Evolutionary conservation across 2,329 filamentous ascomycete species (phyloP).

Genomic region (Colletotrichum sp.): DNA sequence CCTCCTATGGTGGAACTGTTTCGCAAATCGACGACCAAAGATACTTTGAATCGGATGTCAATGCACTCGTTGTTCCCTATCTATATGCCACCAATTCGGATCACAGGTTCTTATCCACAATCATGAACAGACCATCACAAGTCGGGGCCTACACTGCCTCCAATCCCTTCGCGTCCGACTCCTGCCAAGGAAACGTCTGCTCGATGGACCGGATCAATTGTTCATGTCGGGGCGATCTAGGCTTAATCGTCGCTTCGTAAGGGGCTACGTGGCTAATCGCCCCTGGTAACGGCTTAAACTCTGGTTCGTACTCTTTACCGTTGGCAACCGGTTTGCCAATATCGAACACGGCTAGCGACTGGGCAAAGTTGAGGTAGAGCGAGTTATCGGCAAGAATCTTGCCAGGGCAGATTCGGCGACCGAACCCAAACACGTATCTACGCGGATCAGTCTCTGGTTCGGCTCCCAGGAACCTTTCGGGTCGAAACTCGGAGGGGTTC

Average conservation of each 20-base stretch:
- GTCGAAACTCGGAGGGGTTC: slow-evolving; percentile 35
- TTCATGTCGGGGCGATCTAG: not conserved
- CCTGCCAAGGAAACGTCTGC: not conserved
- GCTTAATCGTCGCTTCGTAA: not conserved
- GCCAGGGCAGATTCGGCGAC: slow-evolving; percentile 24
- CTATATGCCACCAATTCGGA: not conserved
- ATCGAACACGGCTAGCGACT: slow-evolving; percentile 50
- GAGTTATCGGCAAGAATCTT: slow-evolving; percentile 19
- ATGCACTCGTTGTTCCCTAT: not conserved
- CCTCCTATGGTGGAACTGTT: not conserved
- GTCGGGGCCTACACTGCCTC: not conserved
- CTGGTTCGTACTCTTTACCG: slow-evolving; percentile 35
- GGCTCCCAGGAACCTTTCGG: slow-evolving; percentile 32
- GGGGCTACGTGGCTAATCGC: not conserved
- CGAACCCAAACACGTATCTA: slow-evolving; percentile 21
- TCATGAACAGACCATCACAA: not conserved
- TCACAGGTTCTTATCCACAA: not conserved
- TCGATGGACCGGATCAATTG: not conserved
- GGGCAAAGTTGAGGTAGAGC: slow-evolving; percentile 35
- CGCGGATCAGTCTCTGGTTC: slow-evolving; percentile 12
- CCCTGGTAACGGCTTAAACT: not conserved
- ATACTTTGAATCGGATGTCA: not conserved
- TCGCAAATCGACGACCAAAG: not conserved
- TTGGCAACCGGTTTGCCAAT: slow-evolving; percentile 36
- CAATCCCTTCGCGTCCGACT: not conserved